phyloP scores from a whole-genome alignment of 202 grass and related monocot genomes.

The Tripidium arundinaceum region DNA sequence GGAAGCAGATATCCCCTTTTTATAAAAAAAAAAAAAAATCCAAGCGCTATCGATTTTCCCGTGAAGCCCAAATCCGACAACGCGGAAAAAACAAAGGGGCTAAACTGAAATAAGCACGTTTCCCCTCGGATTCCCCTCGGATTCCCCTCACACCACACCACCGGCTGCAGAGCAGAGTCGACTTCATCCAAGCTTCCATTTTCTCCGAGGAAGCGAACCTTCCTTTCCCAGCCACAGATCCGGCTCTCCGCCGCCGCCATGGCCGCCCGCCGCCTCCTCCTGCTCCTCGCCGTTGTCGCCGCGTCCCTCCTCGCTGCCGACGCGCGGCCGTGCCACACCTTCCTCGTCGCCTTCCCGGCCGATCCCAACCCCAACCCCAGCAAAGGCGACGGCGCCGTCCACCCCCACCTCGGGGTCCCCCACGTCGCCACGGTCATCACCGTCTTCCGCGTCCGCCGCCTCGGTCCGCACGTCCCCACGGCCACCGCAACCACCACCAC shows the following conservation, averaged over 20 bases:
- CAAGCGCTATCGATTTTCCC: too few species aligned
- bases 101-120: not conserved
- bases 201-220: not conserved
- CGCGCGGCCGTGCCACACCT: slow-evolving; percentile 41
- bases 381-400: slow-evolving; percentile 8
- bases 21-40: too few species aligned
- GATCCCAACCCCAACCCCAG: slow-evolving; percentile 1
- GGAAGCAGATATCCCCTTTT: too few species aligned
- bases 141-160: not conserved
- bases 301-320: not conserved
- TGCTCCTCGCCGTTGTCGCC: not conserved
- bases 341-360: slow-evolving; percentile 41
- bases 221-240: not conserved
- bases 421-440: slow-evolving; percentile 33
- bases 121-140: not conserved
- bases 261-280: slow-evolving; percentile 28
- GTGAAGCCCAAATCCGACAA: not conserved
- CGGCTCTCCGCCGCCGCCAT: slow-evolving; percentile 33
- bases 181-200: not conserved
- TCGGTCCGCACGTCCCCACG: slow-evolving; percentile 17
- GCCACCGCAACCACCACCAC: slow-evolving; percentile 12
- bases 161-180: not conserved
- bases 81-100: too few species aligned
- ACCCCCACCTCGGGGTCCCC: not conserved
- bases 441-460: slow-evolving; percentile 40